These are phyloP conservation scores for Trichoderma atrobrunneum DNA, from an alignment of 2,329 filamentous ascomycete species.

Conservation along the genomic window DNA sequence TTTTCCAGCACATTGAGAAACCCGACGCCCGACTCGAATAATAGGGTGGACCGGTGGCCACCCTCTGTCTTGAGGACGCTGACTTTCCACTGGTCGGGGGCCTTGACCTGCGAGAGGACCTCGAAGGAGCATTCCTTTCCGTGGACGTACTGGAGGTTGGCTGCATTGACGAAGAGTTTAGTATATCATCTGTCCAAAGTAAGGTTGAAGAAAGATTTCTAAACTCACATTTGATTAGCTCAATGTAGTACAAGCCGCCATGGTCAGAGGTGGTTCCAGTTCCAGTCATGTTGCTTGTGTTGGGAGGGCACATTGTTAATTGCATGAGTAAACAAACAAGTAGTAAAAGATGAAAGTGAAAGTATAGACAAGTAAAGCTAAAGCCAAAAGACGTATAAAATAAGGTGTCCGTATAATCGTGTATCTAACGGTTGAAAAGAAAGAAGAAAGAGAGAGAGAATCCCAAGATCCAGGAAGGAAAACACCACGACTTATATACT, in stretches of 20 bases:
- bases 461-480: background rate
- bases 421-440: background rate
- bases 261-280: background rate
- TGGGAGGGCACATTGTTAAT: background rate
- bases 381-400: background rate
- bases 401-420: background rate
- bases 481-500: background rate
- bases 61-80: conserved; percentile 28
- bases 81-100: conserved; percentile 27
- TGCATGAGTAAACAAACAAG: conserved; percentile 1
- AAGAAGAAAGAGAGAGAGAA: background rate
- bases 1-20: conserved; percentile 34
- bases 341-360: background rate
- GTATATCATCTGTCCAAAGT: background rate
- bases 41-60: conserved; percentile 29
- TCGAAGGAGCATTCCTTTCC: conserved; percentile 26
- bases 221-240: background rate
- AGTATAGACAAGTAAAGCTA: background rate
- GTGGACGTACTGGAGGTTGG: conserved; percentile 29
- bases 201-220: background rate
- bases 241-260: background rate
- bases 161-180: conserved; percentile 18
- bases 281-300: background rate
- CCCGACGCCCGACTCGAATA: conserved; percentile 33
- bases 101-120: conserved; percentile 27